Percentiles rank a stretch among this genome's conserved stretches.
Evolutionary conservation across 352 stramenopile species (phyloP).

Genomic region (Pythium aphanidermatum): DNA sequence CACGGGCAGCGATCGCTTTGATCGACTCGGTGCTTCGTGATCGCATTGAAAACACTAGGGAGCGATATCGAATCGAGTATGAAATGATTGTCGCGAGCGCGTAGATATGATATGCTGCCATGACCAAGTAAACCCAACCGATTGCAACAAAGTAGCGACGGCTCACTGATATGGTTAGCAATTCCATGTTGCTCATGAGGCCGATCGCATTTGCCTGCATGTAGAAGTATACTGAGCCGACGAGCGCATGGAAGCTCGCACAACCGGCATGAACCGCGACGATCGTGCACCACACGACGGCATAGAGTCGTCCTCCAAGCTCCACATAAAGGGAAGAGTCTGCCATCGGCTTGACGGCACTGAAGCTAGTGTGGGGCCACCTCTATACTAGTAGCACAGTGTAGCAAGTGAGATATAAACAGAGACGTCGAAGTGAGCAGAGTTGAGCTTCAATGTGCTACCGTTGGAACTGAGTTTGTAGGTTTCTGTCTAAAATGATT

Average conservation of each 20-base stretch:
- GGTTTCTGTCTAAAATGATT: too few relatives aligned
- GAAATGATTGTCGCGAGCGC: neutral
- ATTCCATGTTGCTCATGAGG: constrained; percentile 4
- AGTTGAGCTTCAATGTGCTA: too few relatives aligned
- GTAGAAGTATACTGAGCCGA: constrained; percentile 8
- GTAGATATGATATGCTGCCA: neutral
- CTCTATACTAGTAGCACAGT: too few relatives aligned
- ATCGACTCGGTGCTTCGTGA: too few relatives aligned
- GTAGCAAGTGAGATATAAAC: too few relatives aligned
- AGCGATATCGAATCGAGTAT: neutral
- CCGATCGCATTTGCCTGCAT: neutral
- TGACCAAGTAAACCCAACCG: neutral
- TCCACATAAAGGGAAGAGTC: too few relatives aligned
- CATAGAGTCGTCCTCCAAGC: too few relatives aligned
- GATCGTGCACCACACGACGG: constrained; percentile 8
- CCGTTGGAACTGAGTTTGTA: too few relatives aligned
- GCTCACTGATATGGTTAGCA: constrained; percentile 2
- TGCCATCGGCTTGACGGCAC: too few relatives aligned
- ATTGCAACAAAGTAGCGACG: neutral
- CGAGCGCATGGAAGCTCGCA: neutral
- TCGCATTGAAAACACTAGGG: neutral
- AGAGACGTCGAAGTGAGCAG: too few relatives aligned
- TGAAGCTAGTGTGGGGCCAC: too few relatives aligned
- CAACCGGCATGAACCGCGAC: constrained; percentile 5
- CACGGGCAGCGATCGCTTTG: too few relatives aligned